Percentiles rank a stretch among this genome's conserved stretches.
phyloP scores from a whole-genome alignment of 768 basidiomycete species.

The Rhizopogon salebrosus region DNA sequence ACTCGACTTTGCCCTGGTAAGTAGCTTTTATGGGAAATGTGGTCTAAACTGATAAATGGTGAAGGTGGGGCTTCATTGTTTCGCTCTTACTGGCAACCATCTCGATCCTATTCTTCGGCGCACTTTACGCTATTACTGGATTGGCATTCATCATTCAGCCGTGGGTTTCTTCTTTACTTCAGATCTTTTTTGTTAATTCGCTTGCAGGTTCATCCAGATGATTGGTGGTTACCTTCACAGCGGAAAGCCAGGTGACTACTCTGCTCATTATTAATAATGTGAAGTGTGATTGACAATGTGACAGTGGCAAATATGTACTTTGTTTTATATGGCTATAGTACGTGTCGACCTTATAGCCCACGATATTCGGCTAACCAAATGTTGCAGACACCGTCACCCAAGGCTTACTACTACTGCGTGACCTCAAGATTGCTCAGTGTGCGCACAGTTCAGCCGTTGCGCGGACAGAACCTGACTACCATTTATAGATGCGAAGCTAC shows the following conservation, averaged over 20 bases:
- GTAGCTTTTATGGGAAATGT: constrained; percentile 5
- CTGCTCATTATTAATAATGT: neutral
- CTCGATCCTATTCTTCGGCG: constrained; percentile 48
- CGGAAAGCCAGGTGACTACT: constrained; percentile 35
- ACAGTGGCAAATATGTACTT: neutral
- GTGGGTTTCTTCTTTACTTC: constrained; percentile 10
- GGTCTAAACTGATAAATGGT: constrained; percentile 3
- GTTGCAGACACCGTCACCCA: constrained; percentile 47
- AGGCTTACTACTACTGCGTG: constrained; percentile 48
- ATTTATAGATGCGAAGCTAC: constrained; percentile 41
- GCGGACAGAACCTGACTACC: too few species aligned
- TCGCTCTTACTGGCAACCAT: constrained; percentile 45
- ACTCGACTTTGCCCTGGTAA: constrained; percentile 53
- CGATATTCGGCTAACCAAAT: constrained; percentile 4
- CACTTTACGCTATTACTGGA: constrained; percentile 48
- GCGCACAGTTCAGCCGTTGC: neutral
- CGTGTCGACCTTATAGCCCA: too few species aligned
- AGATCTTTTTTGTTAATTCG: too few species aligned
- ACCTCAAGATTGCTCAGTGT: constrained; percentile 42
- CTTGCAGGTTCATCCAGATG: constrained; percentile 24
- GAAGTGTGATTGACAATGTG: neutral
- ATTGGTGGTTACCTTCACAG: constrained; percentile 32
- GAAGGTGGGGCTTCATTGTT: constrained; percentile 46
- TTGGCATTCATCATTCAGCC: constrained; percentile 4
- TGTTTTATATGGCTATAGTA: constrained; percentile 27